phyloP scores from a whole-genome alignment of 768 basidiomycete species.

The Leccinum truebloodii region DNA sequence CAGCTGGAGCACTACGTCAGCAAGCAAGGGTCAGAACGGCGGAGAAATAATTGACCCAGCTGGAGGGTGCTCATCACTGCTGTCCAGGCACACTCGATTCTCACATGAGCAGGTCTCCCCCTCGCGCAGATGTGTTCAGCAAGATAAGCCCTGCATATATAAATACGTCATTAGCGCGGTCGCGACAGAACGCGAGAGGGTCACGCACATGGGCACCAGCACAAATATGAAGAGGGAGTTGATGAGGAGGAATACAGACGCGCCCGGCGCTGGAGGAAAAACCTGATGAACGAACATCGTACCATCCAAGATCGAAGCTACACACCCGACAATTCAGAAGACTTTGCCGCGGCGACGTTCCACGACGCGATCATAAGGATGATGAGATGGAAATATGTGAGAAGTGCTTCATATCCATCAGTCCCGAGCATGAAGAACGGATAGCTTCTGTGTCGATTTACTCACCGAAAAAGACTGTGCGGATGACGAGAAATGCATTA shows the following conservation, averaged over 20 bases:
- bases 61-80: constrained; percentile 49
- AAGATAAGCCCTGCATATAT: constrained; percentile 28
- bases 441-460: neutral
- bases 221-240: constrained; percentile 41
- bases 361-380: constrained; percentile 57
- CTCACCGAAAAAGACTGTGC: constrained; percentile 61
- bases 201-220: constrained; percentile 35
- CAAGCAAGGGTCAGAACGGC: neutral
- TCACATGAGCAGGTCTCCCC: constrained; percentile 42
- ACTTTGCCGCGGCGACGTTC: constrained; percentile 47
- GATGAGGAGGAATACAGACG: constrained; percentile 50
- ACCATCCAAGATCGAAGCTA: neutral
- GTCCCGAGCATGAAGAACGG: neutral
- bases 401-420: constrained; percentile 34
- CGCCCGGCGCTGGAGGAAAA: constrained; percentile 41
- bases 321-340: constrained; percentile 41
- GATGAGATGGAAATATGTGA: constrained; percentile 52
- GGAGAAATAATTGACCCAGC: constrained; percentile 28
- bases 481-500: constrained; percentile 56
- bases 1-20: constrained; percentile 36
- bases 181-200: neutral
- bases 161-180: neutral
- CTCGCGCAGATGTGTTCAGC: constrained; percentile 38
- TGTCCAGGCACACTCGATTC: constrained; percentile 60
- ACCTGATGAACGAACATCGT: neutral